Conservation (phyloP, 2,329 filamentous ascomycete species). For the Talaromyces sp. region DNA sequence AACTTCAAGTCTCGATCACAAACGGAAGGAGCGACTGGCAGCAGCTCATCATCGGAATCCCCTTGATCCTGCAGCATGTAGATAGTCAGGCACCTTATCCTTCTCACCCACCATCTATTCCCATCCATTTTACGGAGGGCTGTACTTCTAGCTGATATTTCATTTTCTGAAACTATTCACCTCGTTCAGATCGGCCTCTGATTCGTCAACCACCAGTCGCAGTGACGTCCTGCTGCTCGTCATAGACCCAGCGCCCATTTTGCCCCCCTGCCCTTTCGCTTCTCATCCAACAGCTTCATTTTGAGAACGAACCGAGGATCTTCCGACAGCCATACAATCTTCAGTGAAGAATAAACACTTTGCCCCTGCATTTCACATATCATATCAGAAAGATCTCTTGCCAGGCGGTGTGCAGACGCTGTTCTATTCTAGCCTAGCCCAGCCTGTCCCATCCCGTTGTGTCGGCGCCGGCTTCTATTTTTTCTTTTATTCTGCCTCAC, state of each 20-base stretch:
- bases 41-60: no score
- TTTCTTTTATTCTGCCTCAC: not conserved
- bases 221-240: conserved; percentile 8
- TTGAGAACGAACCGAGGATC: not conserved
- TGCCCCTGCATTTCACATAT: not conserved
- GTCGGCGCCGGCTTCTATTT: not conserved
- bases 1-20: not conserved
- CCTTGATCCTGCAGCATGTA: no score
- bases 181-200: not conserved
- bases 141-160: no score
- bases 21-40: not conserved
- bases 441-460: not conserved
- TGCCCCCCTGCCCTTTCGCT: not conserved
- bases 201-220: not conserved
- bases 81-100: not conserved
- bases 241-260: conserved; percentile 6
- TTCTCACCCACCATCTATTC: not conserved
- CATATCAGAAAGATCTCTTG: not conserved
- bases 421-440: not conserved
- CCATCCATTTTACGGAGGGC: no score
- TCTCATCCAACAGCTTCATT: not conserved
- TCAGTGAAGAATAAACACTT: not conserved
- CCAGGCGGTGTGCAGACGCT: conserved; percentile 6
- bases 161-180: not conserved
- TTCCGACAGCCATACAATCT: not conserved